Conservation (phyloP, 2,329 filamentous ascomycete species). For the Colletotrichum brevisporum region DNA sequence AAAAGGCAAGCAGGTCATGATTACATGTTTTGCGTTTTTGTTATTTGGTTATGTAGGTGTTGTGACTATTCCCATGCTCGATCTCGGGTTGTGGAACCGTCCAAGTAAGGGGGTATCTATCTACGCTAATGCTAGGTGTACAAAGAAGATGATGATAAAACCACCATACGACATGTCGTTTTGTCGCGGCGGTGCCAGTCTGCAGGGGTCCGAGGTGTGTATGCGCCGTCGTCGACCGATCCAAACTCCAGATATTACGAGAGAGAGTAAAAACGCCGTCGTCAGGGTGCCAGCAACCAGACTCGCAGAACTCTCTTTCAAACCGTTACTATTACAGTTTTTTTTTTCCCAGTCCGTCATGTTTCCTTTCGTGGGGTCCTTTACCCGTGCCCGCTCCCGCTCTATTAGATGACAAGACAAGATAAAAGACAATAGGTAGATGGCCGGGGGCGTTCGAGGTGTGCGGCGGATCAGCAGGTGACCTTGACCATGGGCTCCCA, state of each 20-base stretch:
- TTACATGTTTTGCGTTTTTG: not conserved
- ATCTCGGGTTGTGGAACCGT: not conserved
- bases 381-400: not conserved
- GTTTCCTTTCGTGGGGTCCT: too few relatives aligned
- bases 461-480: constrained; percentile 44
- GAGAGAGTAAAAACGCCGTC: constrained; percentile 14
- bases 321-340: not conserved
- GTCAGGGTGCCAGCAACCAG: constrained; percentile 20
- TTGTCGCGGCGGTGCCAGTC: constrained; percentile 3
- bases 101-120: constrained; percentile 18
- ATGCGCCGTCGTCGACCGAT: not conserved
- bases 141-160: constrained; percentile 2
- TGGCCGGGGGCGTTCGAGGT: too few relatives aligned
- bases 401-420: not conserved
- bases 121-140: constrained; percentile 16
- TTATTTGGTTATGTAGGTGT: not conserved
- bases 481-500: constrained; percentile 62
- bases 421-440: not conserved
- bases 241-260: constrained; percentile 14
- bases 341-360: too few relatives aligned
- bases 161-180: constrained; percentile 1
- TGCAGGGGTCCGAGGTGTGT: not conserved
- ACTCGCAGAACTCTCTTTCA: constrained; percentile 6
- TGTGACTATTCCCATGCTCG: not conserved
- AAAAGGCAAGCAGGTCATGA: not conserved